Conservation (phyloP, 805 yeast genomes). For the Wickerhamiella qilinensis region DNA sequence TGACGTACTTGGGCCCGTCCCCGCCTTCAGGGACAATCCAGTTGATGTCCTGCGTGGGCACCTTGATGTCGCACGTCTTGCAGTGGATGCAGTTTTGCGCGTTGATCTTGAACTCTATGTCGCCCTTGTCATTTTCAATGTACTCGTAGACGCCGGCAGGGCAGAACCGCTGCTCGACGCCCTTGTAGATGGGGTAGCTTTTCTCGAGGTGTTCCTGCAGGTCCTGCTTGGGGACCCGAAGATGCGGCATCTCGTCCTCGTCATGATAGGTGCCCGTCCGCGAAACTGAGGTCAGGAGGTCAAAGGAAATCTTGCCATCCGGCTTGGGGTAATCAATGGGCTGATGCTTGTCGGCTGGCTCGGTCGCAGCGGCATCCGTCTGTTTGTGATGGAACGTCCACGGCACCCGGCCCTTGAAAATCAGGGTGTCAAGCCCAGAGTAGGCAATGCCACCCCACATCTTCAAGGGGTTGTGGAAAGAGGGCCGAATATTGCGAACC, state of each 20-base stretch:
- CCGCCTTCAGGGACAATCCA: slow-evolving; percentile 99
- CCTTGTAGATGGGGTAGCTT: slow-evolving; percentile 63
- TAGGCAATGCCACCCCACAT: slow-evolving; percentile 65
- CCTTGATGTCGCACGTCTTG: slow-evolving; percentile 95
- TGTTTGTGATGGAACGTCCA: slow-evolving; percentile 64
- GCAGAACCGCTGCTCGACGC: slow-evolving; percentile 83
- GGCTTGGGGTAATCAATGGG: slow-evolving; percentile 91
- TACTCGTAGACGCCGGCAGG: slow-evolving; percentile 99
- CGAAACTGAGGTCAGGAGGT: slow-evolving; percentile 82
- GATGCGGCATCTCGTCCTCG: slow-evolving; percentile 84
- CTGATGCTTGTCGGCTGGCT: slow-evolving; percentile 43
- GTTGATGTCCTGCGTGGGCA: slow-evolving; percentile 81
- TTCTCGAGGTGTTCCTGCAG: slow-evolving; percentile 44
- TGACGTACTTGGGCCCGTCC: slow-evolving; percentile 90
- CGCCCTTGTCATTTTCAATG: slow-evolving; percentile 42
- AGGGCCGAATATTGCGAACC: slow-evolving; percentile 84
- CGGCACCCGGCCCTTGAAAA: slow-evolving; percentile 67
- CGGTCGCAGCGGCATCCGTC: slow-evolving; percentile 61
- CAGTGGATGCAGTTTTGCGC: slow-evolving; percentile 97
- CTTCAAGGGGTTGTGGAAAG: slow-evolving; percentile 66
- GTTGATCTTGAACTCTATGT: slow-evolving; percentile 82
- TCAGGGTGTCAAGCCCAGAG: slow-evolving; percentile 68
- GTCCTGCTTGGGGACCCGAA: slow-evolving; percentile 32
- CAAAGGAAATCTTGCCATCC: slow-evolving; percentile 84
- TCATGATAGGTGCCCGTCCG: slow-evolving; percentile 94